Conservation (phyloP, 805 yeast genomes). For the Maudiozyma serrabonitensis region DNA sequence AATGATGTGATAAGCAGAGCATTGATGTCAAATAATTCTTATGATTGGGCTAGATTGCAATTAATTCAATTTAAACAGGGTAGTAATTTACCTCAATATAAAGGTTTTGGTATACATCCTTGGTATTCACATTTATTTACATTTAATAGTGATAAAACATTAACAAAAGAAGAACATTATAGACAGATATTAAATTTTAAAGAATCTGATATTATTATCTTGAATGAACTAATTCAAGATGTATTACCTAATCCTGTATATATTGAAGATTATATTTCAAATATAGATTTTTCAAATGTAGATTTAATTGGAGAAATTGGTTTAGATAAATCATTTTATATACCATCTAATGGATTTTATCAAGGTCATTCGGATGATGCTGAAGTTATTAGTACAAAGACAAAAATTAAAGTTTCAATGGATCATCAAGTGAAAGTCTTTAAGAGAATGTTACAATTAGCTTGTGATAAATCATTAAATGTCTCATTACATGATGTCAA, state of each 20-base stretch:
- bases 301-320: constrained; percentile 87
- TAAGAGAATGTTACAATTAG: constrained; percentile 42
- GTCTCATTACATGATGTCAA: constrained; percentile 82
- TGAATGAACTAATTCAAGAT: background rate
- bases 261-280: constrained; percentile 22
- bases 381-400: constrained; percentile 14
- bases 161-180: constrained; percentile 48
- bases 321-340: constrained; percentile 62
- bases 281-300: constrained; percentile 11
- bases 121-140: constrained; percentile 74
- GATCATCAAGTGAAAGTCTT: constrained; percentile 58
- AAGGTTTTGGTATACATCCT: constrained; percentile 74
- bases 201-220: constrained; percentile 8
- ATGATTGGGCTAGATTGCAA: constrained; percentile 16
- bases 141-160: background rate
- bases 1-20: constrained; percentile 8
- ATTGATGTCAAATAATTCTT: constrained; percentile 41
- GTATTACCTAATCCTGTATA: constrained; percentile 55
- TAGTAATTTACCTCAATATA: background rate
- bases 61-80: background rate
- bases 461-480: constrained; percentile 38
- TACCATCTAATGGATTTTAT: constrained; percentile 52
- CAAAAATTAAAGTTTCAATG: constrained; percentile 46
- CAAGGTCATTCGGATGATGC: constrained; percentile 21
- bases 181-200: constrained; percentile 34